These are phyloP conservation scores for Paracoccidioides brasiliensis DNA, from an alignment of 2,329 filamentous ascomycete genomes.

Conservation along the genomic window DNA sequence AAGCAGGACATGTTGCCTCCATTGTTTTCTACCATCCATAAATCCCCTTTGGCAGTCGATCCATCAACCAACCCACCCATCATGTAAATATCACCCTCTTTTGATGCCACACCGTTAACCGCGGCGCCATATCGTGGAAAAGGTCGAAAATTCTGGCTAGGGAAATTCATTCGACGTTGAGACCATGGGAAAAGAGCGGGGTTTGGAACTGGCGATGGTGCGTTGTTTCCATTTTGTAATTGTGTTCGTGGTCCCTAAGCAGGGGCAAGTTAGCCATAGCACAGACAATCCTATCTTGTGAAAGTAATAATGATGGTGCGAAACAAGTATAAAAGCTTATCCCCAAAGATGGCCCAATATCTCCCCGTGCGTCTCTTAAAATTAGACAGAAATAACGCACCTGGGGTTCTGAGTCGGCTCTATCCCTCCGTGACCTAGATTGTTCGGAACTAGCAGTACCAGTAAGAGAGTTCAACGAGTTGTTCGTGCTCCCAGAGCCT, in stretches of 20 bases:
- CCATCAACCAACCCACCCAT: slow-evolving; percentile 96
- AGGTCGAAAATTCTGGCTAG: slow-evolving; percentile 65
- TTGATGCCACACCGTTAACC: slow-evolving; percentile 82
- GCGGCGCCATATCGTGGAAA: slow-evolving; percentile 96
- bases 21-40: slow-evolving; percentile 94
- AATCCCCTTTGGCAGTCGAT: slow-evolving; percentile 86
- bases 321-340: neutral
- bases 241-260: slow-evolving; percentile 21
- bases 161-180: slow-evolving; percentile 75
- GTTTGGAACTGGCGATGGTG: slow-evolving; percentile 42
- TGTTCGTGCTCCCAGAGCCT: slow-evolving; percentile 52
- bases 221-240: slow-evolving; percentile 40
- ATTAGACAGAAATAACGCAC: slow-evolving; percentile 25
- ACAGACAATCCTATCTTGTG: neutral
- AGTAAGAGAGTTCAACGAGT: slow-evolving; percentile 55
- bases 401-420: slow-evolving; percentile 42
- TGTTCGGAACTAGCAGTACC: slow-evolving; percentile 53
- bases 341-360: neutral
- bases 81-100: slow-evolving; percentile 93
- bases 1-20: slow-evolving; percentile 74
- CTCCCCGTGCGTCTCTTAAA: neutral
- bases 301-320: neutral
- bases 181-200: slow-evolving; percentile 92
- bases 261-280: neutral
- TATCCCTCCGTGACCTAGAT: slow-evolving; percentile 45